Conservation (phyloP, 2,329 filamentous ascomycete genomes). For the Arthrobotrys entomopaga region DNA sequence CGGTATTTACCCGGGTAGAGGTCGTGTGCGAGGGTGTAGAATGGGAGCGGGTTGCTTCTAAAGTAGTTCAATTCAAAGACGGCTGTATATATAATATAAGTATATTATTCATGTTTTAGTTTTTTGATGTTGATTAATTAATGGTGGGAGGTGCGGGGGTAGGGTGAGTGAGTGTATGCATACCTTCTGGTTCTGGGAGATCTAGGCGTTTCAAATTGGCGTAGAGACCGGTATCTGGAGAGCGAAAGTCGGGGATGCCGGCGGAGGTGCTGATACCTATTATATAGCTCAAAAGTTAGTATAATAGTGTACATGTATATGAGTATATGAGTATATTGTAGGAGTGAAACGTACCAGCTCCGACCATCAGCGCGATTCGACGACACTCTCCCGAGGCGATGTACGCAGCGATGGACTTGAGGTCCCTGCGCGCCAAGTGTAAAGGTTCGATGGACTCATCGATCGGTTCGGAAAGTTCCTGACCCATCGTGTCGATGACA, state of each 20-base stretch:
- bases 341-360: conserved; percentile 23
- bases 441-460: conserved; percentile 71
- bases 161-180: conserved; percentile 6
- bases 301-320: conserved; percentile 5
- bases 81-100: too few species aligned
- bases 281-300: conserved; percentile 72
- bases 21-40: conserved; percentile 91
- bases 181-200: conserved; percentile 74
- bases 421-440: conserved; percentile 74
- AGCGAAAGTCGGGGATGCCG: conserved; percentile 90
- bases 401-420: conserved; percentile 80
- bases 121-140: conserved; percentile 60
- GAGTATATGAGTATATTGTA: conserved; percentile 13
- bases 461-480: conserved; percentile 60
- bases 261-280: conserved; percentile 63
- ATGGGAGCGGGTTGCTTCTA: conserved; percentile 81
- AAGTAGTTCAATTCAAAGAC: conserved; percentile 96
- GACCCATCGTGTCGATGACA: conserved; percentile 25
- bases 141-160: background rate
- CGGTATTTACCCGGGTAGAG: conserved; percentile 89
- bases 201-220: conserved; percentile 87
- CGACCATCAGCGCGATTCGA: conserved; percentile 81
- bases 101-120: too few species aligned
- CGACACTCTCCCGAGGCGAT: conserved; percentile 76
- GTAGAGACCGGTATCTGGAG: conserved; percentile 91